Evolutionary conservation across 2,329 filamentous ascomycete genomes (phyloP), one percentile per base, ranked within the genome.

Genomic region (Penicillium sclerotiorum): DNA sequence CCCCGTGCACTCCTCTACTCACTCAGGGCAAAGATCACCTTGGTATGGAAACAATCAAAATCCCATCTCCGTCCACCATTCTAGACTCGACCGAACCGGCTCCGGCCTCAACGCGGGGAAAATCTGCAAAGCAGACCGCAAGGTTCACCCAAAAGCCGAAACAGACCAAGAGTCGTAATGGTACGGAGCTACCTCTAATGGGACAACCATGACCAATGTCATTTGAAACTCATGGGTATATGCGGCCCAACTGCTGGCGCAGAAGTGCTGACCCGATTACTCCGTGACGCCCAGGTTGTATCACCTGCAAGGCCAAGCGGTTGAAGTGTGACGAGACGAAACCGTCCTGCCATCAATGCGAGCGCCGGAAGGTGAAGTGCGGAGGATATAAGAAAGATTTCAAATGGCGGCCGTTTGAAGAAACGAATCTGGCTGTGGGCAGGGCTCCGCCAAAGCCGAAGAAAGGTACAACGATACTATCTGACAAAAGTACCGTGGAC

Each of bases 341-440:
- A 58, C 86, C 86, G 0, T 79, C 76, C 18, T 88, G 86, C 61
- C 75, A 82, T 50, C 85, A 88, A 72, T 88, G 86, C 64, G 76
- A 82, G 38, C 82, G 81, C 59, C 77, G 86, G 45, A 83, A 80
- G 55, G 85, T 89, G 18, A 66, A 74, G 3, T 89, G 86, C 64
- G 86, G 85, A 50, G 86, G 86, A 28, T 89, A 89, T 71, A 87
- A 84, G 68, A 89, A 87, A 66, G 83, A 87, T 66, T 89, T 88
- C 73, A 88, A 89, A 76, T 89, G 86, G 86, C 77, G 84, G 45
- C 80, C 84, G 0, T 88, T 88, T 59, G 84, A 86, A 62, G 85
- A 88, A 57, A 78, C 81, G 39, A 83, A 73, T 47, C 76, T 84
- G 55, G 70, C 63, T 9, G 60, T 64, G 25, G 74, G 69, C 32